Percentiles rank a stretch among this genome's conserved stretches.
Evolutionary conservation across 148 eudicot species (phyloP).

Genomic region (Diospyros lotus): DNA sequence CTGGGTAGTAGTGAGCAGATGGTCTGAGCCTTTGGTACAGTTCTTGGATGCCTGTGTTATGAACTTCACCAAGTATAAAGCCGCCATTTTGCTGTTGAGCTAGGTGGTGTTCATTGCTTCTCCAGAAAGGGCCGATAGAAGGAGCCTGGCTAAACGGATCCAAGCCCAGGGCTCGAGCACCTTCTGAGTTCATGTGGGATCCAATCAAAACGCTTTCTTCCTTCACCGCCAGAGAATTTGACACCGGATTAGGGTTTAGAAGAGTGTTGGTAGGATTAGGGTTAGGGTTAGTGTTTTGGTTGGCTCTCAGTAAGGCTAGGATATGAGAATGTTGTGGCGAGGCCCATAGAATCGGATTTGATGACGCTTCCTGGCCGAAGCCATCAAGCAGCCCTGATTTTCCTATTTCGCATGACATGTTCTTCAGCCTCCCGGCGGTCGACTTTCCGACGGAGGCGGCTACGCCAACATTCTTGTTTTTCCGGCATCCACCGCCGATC

Average conservation of each 20-base stretch:
- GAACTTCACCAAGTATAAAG: constrained; percentile 36
- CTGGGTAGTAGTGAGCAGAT: constrained; percentile 27
- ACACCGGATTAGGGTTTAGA: neutral
- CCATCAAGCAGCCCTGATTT: constrained; percentile 20
- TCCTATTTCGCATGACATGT: constrained; percentile 23
- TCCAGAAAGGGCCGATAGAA: constrained; percentile 33
- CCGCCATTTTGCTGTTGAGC: constrained; percentile 29
- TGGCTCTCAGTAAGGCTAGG: constrained; percentile 54
- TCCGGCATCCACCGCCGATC: constrained; percentile 76
- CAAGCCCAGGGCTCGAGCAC: constrained; percentile 25
- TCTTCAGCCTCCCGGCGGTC: constrained; percentile 14
- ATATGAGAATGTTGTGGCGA: constrained; percentile 45
- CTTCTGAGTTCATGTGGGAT: constrained; percentile 12
- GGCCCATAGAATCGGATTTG: constrained; percentile 46
- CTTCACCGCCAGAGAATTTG: constrained; percentile 23
- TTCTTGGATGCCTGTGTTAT: constrained; percentile 37
- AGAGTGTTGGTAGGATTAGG: constrained; percentile 12
- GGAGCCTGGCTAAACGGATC: constrained; percentile 34
- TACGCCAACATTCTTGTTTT: constrained; percentile 43
- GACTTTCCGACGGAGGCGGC: constrained; percentile 21
- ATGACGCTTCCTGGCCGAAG: constrained; percentile 20
- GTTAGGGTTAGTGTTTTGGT: constrained; percentile 38
- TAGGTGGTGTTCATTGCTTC: constrained; percentile 29
- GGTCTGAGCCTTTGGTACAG: constrained; percentile 54
- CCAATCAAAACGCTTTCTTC: constrained; percentile 25